A percentile compares a stretch with the other conserved stretches of the same genome.
These are phyloP conservation scores for Durotheca rogersii DNA, from an alignment of 495 filamentous ascomycete species.

Conservation along the genomic window DNA sequence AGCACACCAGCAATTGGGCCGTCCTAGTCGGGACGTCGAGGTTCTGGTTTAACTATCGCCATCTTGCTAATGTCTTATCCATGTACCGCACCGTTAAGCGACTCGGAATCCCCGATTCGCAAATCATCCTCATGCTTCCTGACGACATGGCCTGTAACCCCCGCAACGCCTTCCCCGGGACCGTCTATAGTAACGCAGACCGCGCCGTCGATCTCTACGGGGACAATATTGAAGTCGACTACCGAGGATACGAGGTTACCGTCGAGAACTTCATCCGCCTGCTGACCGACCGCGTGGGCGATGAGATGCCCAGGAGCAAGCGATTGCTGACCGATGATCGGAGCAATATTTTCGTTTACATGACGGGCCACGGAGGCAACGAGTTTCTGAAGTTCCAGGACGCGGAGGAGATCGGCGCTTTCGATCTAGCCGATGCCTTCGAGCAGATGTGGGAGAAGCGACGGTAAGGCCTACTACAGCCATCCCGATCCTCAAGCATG, in stretches of 20 bases:
- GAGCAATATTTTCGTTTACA: conserved; percentile 96
- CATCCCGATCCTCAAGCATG: conserved; percentile 2
- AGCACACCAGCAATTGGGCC: conserved; percentile 98
- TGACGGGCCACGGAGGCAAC: conserved; percentile 98
- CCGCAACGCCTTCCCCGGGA: conserved; percentile 94
- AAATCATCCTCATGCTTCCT: conserved; percentile 98
- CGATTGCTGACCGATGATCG: conserved; percentile 87
- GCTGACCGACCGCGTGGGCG: conserved; percentile 86
- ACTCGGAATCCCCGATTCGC: conserved; percentile 94
- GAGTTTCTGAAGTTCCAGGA: conserved; percentile 99
- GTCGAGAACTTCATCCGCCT: conserved; percentile 98
- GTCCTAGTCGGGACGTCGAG: conserved; percentile 97
- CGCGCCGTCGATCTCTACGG: conserved; percentile 94
- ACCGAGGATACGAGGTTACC: conserved; percentile 96
- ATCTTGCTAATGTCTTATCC: conserved; percentile 95
- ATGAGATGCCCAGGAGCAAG: conserved; percentile 93
- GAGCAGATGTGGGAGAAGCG: conserved; percentile 99
- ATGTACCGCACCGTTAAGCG: conserved; percentile 98
- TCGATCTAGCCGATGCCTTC: conserved; percentile 95
- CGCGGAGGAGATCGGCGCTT: conserved; percentile 93
- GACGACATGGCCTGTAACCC: conserved; percentile 99
- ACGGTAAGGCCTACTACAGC: conserved; percentile 51
- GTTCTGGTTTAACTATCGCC: conserved; percentile 99
- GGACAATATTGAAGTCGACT: conserved; percentile 98
- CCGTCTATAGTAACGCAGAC: conserved; percentile 97